These are phyloP conservation scores for Suhomyces anneliseae DNA, from an alignment of 1,139 yeast genomes.

Conservation along the genomic window DNA sequence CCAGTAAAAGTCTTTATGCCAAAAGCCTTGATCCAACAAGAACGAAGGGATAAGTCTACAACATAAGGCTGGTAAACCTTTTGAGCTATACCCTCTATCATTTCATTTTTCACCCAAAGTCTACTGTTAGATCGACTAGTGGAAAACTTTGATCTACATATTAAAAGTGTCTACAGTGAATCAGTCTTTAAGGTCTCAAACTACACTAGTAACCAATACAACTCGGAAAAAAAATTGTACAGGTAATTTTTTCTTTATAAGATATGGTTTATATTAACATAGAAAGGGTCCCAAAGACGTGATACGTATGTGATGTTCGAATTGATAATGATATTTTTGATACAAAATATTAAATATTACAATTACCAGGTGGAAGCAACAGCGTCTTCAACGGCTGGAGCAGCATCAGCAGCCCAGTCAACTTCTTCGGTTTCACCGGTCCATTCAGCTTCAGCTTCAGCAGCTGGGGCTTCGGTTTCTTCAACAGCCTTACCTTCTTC, in stretches of 20 bases:
- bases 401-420: slow-evolving; percentile 65
- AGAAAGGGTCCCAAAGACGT: slow-evolving; percentile 5
- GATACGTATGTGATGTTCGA: slow-evolving; percentile 10
- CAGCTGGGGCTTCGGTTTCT: slow-evolving; percentile 53
- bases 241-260: not conserved
- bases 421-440: slow-evolving; percentile 62
- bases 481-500: slow-evolving; percentile 58
- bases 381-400: slow-evolving; percentile 76
- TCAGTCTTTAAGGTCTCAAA: no score
- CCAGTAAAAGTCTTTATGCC: no score
- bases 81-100: no score
- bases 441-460: slow-evolving; percentile 54
- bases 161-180: no score
- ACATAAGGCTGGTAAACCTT: no score
- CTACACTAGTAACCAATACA: not conserved
- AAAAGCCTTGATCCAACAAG: no score
- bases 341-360: slow-evolving; percentile 12
- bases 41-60: no score
- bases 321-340: slow-evolving; percentile 13
- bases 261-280: slow-evolving; percentile 9
- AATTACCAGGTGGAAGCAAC: slow-evolving; percentile 60
- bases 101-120: no score
- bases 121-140: no score
- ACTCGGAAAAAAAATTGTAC: not conserved
- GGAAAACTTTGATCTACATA: no score